Base-by-base conservation (phyloP, 768 basidiomycete genomes). In the Cystobasidium onofrii region DNA sequence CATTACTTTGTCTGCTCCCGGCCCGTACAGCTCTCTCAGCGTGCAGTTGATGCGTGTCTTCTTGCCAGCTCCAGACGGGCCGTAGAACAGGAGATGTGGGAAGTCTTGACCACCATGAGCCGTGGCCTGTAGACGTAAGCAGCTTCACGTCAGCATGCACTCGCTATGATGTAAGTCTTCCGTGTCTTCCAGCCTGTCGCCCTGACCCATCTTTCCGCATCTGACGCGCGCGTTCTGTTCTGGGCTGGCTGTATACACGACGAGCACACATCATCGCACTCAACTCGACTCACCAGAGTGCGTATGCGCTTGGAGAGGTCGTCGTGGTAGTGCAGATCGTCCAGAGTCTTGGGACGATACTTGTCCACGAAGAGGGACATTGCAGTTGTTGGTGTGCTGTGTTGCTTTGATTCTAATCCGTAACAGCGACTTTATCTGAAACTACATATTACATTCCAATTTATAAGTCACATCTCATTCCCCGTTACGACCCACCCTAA, bases 61-160 rank as follows among this genome's bases (percentile, higher is more conserved):
- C 84, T 98, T 98, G 18, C 95, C 95, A 17, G 95, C 92, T 25
- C 95, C 95, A 2, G 91, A 91, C 10, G 95, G 95, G 0, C 95
- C 95, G 79, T 97, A 99, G 83, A 98, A 95, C 0, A 99, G 86
- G 84, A 96, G 88, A 80, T 99, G 95, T 9, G 95, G 95, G 80
- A 99, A 97, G 83, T 98, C 9, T 72, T 55, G 74, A 27, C 44
- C 60, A 33, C 31, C 70, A 73, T 34, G 31, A 50, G 73, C 64
- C 12, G 20, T 23, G 25, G 25, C 3, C 36, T 57, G 31, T 27
- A 25, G 6, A 67, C n/a, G 43, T 64, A 34, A 27, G 20, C 31
- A 34, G 6, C 46, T 50, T 50, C 20, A 50, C 46, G 46, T 50
- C 29, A 67, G 65, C 65, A 67, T 54, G 39, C 39, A 43, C 10